phyloP scores from a whole-genome alignment of 2,329 filamentous ascomycete genomes.

The Lizonia empirigonia region DNA sequence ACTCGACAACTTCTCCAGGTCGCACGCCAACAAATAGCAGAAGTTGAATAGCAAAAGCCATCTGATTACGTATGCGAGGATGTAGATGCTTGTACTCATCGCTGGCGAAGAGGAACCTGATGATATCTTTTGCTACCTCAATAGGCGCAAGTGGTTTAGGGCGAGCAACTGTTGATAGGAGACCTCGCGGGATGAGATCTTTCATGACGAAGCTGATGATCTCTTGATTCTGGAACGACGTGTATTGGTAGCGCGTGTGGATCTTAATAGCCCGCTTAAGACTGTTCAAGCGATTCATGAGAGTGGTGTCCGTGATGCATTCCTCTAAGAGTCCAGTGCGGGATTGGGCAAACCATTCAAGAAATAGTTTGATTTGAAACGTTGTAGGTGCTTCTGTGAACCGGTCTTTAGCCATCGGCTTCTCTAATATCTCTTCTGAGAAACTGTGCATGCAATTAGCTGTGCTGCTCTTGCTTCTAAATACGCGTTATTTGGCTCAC shows the following conservation, averaged over 20 bases:
- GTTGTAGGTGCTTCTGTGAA: neutral
- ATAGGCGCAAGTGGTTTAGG: conserved; percentile 10
- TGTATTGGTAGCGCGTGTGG: conserved; percentile 11
- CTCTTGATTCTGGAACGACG: conserved; percentile 2
- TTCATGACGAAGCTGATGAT: neutral
- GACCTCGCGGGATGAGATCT: neutral
- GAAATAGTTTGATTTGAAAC: conserved; percentile 2
- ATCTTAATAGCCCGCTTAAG: conserved; percentile 18
- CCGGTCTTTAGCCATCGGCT: neutral
- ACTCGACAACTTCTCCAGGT: too few species aligned
- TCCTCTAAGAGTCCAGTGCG: conserved; percentile 15
- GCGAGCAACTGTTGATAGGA: conserved; percentile 6
- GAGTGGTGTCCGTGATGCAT: conserved; percentile 9
- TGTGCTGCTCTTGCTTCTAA: too few species aligned
- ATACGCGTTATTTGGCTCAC: neutral
- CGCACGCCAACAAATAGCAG: too few species aligned
- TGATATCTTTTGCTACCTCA: conserved; percentile 8
- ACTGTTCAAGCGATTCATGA: conserved; percentile 7
- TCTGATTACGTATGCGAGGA: conserved; percentile 5
- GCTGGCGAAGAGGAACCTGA: conserved; percentile 12
- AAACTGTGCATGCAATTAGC: neutral
- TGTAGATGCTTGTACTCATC: conserved; percentile 15
- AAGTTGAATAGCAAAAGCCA: too few species aligned
- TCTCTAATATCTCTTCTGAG: neutral
- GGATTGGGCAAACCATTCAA: conserved; percentile 10